A percentile compares a stretch with the other conserved stretches of the same genome.
Conservation (phyloP, 106 monocot genomes). For the Dendrobium chrysotoxum region DNA sequence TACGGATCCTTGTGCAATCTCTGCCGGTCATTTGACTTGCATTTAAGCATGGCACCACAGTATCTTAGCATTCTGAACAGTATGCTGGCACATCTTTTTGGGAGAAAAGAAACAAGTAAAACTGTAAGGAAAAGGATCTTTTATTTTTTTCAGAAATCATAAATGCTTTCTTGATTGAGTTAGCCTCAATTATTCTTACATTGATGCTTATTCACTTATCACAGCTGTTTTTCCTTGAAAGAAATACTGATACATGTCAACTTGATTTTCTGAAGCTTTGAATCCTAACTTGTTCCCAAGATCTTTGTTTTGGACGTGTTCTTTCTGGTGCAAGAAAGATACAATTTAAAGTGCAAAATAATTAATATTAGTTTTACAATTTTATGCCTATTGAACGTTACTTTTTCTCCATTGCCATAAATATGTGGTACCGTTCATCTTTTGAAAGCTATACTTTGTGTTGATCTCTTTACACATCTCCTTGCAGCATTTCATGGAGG, state of each 20-base stretch:
- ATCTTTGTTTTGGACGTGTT: background rate
- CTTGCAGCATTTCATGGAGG: constrained; percentile 97
- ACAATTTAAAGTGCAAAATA: background rate
- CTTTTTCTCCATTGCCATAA: background rate
- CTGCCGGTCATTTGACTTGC: too few species aligned
- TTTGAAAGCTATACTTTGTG: background rate
- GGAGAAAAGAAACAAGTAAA: too few species aligned
- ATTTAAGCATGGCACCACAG: too few species aligned
- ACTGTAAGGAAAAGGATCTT: too few species aligned
- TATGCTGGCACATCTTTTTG: too few species aligned
- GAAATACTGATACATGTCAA: background rate
- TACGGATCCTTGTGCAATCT: too few species aligned
- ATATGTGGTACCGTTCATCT: background rate
- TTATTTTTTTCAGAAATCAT: too few species aligned
- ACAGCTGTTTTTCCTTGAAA: too few species aligned
- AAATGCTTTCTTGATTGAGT: too few species aligned
- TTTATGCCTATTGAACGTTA: background rate
- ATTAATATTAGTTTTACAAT: background rate
- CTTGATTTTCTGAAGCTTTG: background rate
- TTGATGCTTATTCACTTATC: too few species aligned
- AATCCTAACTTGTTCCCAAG: background rate
- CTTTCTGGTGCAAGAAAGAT: background rate
- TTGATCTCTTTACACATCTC: background rate
- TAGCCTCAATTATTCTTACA: too few species aligned
- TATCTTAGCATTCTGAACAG: too few species aligned